phyloP scores from a whole-genome alignment of 306 rosid species.

The Lablab purpureus region DNA sequence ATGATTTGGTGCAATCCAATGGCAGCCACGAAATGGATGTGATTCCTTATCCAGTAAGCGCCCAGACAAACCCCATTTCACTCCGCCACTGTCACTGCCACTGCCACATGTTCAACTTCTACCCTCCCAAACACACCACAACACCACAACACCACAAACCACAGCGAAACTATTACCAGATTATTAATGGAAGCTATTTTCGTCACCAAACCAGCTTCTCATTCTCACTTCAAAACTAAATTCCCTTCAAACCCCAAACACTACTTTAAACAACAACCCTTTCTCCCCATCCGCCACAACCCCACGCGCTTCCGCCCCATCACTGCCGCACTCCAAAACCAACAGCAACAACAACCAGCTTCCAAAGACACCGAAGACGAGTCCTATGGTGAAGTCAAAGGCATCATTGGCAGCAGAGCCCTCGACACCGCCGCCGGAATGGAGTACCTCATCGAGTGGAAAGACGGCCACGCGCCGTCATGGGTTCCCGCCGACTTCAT shows the following conservation, averaged over 20 bases:
- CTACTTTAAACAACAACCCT: constrained; percentile 26
- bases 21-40: constrained; percentile 59
- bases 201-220: constrained; percentile 65
- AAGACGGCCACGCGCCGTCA: constrained; percentile 81
- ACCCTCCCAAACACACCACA: not conserved
- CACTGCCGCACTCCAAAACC: constrained; percentile 59
- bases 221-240: constrained; percentile 60
- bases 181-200: constrained; percentile 72
- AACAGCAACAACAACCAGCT: constrained; percentile 5
- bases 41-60: constrained; percentile 67
- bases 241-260: constrained; percentile 49
- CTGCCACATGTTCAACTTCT: constrained; percentile 40
- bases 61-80: not conserved
- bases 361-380: constrained; percentile 56
- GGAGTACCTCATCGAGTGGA: constrained; percentile 89
- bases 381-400: constrained; percentile 75
- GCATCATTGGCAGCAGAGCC: constrained; percentile 82
- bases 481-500: constrained; percentile 83
- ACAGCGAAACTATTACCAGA: constrained; percentile 20
- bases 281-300: constrained; percentile 46
- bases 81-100: constrained; percentile 4
- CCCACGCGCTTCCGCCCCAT: constrained; percentile 30
- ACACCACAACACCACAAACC: not conserved
- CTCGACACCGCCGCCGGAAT: constrained; percentile 55
- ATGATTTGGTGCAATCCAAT: constrained; percentile 10